These are phyloP conservation scores for Cerrena zonata DNA, from an alignment of 1,284 basidiomycete species.

Conservation along the genomic window DNA sequence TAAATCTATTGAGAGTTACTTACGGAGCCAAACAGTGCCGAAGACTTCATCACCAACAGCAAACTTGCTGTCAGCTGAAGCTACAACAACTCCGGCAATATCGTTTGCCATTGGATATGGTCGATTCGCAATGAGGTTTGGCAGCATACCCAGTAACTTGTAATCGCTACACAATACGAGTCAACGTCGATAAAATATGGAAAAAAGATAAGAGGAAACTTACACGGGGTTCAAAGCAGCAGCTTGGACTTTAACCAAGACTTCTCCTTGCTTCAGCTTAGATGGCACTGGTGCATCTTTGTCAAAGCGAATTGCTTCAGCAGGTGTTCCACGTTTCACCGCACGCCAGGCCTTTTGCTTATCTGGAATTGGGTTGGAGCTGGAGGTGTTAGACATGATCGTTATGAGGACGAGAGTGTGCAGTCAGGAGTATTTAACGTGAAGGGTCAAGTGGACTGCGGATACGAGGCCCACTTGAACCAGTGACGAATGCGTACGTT, in stretches of 20 bases:
- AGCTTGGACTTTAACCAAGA: conserved; percentile 57
- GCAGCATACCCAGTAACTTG: conserved; percentile 49
- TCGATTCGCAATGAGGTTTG: conserved; percentile 42
- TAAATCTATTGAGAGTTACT: not conserved
- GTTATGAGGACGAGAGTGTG: no score
- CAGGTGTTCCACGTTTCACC: conserved; percentile 33
- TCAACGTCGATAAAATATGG: not conserved
- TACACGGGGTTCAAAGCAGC: conserved; percentile 67
- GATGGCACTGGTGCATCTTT: conserved; percentile 42
- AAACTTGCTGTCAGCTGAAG: conserved; percentile 47
- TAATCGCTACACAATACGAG: conserved; percentile 36
- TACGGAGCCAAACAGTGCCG: conserved; percentile 43
- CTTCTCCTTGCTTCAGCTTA: conserved; percentile 39
- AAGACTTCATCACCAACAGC: conserved; percentile 54
- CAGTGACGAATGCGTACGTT: no score
- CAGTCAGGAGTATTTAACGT: no score
- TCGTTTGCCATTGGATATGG: conserved; percentile 57
- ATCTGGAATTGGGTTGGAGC: conserved; percentile 1
- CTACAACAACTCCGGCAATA: conserved; percentile 53
- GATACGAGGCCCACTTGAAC: no score
- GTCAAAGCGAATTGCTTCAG: conserved; percentile 40
- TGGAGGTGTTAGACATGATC: not conserved
- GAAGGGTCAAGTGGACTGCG: no score
- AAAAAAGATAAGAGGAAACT: conserved; percentile 23
- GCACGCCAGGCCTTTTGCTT: conserved; percentile 33